Evolutionary conservation across 345 rosid species (phyloP).

Genomic region (Hibiscus mutabilis): DNA sequence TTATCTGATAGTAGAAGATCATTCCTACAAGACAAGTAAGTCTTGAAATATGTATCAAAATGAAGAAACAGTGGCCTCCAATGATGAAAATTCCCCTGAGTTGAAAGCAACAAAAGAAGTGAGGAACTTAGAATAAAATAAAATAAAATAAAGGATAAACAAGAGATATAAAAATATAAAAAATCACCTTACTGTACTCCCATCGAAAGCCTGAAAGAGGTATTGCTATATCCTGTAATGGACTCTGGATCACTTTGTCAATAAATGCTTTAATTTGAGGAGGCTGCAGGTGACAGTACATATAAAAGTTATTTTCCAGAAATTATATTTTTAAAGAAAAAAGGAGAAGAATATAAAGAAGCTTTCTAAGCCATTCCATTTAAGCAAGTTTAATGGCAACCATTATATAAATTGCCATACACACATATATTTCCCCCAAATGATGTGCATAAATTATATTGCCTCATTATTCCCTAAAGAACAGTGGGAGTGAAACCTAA

Average conservation of each 20-base stretch:
- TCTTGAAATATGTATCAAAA: conserved; percentile 89
- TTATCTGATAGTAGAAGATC: conserved; percentile 76
- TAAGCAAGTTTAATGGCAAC: neutral
- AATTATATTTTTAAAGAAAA: too few relatives aligned
- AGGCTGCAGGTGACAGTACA: conserved; percentile 49
- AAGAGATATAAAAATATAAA: neutral
- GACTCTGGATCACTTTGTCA: conserved; percentile 94
- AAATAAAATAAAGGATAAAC: neutral
- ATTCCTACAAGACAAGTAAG: conserved; percentile 68
- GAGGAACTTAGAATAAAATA: neutral
- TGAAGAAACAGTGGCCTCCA: conserved; percentile 95
- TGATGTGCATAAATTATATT: neutral
- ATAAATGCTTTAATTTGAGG: conserved; percentile 78
- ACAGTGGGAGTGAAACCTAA: neutral
- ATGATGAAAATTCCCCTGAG: conserved; percentile 94
- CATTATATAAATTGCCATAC: too few relatives aligned
- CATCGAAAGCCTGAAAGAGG: conserved; percentile 95
- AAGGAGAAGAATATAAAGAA: too few relatives aligned
- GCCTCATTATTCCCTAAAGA: neutral
- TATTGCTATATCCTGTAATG: conserved; percentile 89
- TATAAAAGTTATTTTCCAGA: conserved; percentile 6
- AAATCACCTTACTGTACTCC: conserved; percentile 79
- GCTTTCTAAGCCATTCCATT: too few relatives aligned
- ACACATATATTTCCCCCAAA: neutral
- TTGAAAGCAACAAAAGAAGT: conserved; percentile 24